A percentile compares a stretch with the other conserved stretches of the same genome.
phyloP scores from a whole-genome alignment of 1,284 basidiomycete genomes.

The Hemileia vastatrix region DNA sequence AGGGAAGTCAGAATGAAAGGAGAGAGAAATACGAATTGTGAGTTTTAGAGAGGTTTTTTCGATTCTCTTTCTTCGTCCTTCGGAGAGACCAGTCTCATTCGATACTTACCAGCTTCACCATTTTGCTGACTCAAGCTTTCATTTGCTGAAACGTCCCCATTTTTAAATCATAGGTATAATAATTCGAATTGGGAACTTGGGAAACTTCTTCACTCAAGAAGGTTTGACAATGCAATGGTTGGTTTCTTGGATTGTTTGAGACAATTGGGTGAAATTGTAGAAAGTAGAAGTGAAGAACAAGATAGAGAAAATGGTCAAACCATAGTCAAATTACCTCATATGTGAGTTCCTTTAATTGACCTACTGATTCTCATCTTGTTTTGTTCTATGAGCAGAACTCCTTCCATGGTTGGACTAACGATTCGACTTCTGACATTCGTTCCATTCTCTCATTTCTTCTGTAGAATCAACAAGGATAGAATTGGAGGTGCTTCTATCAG shows the following conservation, averaged over 20 bases:
- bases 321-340: conserved; percentile 30
- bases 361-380: background rate
- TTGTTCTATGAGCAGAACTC: too few species aligned
- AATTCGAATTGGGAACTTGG: conserved; percentile 35
- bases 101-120: background rate
- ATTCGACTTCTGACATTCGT: background rate
- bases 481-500: conserved; percentile 39
- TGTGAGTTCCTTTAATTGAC: conserved; percentile 23
- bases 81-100: background rate
- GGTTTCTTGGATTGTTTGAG: conserved; percentile 37
- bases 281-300: too few species aligned
- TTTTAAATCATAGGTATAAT: background rate
- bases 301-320: conserved; percentile 22
- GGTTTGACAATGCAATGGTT: conserved; percentile 40
- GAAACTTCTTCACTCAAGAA: conserved; percentile 31
- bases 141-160: background rate
- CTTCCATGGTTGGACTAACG: too few species aligned
- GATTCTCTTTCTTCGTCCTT: too few species aligned
- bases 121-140: background rate
- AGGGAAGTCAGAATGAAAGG: too few species aligned
- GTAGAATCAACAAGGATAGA: conserved; percentile 37
- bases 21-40: too few species aligned
- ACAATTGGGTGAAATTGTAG: conserved; percentile 30
- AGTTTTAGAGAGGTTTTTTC: too few species aligned
- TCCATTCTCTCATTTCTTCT: too few species aligned